phyloP scores from a whole-genome alignment of 2,329 filamentous ascomycete genomes.

The Eutypa lata region DNA sequence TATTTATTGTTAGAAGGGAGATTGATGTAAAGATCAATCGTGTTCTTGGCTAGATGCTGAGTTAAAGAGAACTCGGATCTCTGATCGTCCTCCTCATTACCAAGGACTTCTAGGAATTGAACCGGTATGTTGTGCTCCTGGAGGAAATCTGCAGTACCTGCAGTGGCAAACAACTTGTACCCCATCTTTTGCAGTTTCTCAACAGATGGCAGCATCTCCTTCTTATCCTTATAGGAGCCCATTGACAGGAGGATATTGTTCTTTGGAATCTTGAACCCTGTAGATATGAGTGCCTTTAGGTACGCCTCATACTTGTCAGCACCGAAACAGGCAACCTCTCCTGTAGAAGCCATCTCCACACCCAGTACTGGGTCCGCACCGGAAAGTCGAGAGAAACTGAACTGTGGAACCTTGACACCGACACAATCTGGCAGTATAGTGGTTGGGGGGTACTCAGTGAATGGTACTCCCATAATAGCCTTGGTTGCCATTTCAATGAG shows the following conservation, averaged over 20 bases:
- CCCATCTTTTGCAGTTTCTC: slow-evolving; percentile 85
- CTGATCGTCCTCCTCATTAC: slow-evolving; percentile 74
- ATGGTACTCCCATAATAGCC: slow-evolving; percentile 83
- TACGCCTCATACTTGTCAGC: slow-evolving; percentile 97
- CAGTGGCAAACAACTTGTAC: slow-evolving; percentile 93
- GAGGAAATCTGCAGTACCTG: slow-evolving; percentile 94
- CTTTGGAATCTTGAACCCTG: slow-evolving; percentile 93
- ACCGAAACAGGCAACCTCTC: slow-evolving; percentile 96
- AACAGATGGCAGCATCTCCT: slow-evolving; percentile 92
- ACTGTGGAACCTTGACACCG: slow-evolving; percentile 96
- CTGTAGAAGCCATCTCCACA: slow-evolving; percentile 98
- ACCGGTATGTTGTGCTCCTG: slow-evolving; percentile 89
- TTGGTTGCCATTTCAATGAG: slow-evolving; percentile 98
- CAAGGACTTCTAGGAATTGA: slow-evolving; percentile 88
- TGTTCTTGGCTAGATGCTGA: slow-evolving; percentile 94
- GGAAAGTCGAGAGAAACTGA: slow-evolving; percentile 95
- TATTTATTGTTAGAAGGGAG: slow-evolving; percentile 98
- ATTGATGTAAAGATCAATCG: slow-evolving; percentile 99
- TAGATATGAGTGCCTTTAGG: slow-evolving; percentile 91
- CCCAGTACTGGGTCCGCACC: slow-evolving; percentile 94
- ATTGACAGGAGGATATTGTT: slow-evolving; percentile 95
- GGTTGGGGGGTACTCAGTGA: slow-evolving; percentile 76
- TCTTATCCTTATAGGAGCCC: slow-evolving; percentile 96
- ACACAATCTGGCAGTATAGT: slow-evolving; percentile 79
- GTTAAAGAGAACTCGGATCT: slow-evolving; percentile 96